Conservation (phyloP, 164 flowering plant genomes). For the Malania oleifera region DNA sequence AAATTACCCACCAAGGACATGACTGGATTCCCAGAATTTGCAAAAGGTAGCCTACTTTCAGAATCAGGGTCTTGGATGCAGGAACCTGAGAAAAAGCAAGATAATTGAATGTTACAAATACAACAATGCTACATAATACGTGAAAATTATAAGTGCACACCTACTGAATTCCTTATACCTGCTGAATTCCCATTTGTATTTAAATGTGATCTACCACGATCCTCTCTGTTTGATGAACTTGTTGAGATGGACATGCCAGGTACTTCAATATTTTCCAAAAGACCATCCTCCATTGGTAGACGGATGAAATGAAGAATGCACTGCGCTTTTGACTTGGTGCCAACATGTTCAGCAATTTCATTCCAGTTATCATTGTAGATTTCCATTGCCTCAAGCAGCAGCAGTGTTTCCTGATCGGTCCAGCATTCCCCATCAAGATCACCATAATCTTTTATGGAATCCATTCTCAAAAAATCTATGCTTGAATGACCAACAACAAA, state of each 20-base stretch:
- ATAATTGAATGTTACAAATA: slow-evolving; percentile 3
- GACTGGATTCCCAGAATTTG: slow-evolving; percentile 78
- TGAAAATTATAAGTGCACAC: slow-evolving; percentile 5
- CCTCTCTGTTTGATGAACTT: slow-evolving; percentile 28
- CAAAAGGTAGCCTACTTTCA: slow-evolving; percentile 75
- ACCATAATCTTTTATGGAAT: slow-evolving; percentile 58
- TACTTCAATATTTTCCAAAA: slow-evolving; percentile 71
- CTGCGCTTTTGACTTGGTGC: slow-evolving; percentile 95
- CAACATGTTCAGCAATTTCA: slow-evolving; percentile 93
- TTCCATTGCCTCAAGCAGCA: slow-evolving; percentile 87
- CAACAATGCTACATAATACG: slow-evolving; percentile 1
- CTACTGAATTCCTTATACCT: no score
- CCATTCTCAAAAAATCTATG: slow-evolving; percentile 72
- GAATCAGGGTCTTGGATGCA: slow-evolving; percentile 29
- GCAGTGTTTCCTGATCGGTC: slow-evolving; percentile 89
- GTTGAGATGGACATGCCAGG: slow-evolving; percentile 39
- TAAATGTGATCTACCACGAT: slow-evolving; percentile 25
- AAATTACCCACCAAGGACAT: slow-evolving; percentile 73
- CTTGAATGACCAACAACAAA: slow-evolving; percentile 86
- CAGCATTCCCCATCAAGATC: slow-evolving; percentile 82
- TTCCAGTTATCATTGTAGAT: slow-evolving; percentile 85
- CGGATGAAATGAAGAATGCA: slow-evolving; percentile 94
- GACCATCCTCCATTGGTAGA: slow-evolving; percentile 73
- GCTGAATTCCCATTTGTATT: slow-evolving; percentile 51
- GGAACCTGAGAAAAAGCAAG: slow-evolving; percentile 30